Percentiles rank a stretch among this genome's conserved stretches.
Conservation (phyloP, 306 rosid genomes). For the Clitoria ternatea region DNA sequence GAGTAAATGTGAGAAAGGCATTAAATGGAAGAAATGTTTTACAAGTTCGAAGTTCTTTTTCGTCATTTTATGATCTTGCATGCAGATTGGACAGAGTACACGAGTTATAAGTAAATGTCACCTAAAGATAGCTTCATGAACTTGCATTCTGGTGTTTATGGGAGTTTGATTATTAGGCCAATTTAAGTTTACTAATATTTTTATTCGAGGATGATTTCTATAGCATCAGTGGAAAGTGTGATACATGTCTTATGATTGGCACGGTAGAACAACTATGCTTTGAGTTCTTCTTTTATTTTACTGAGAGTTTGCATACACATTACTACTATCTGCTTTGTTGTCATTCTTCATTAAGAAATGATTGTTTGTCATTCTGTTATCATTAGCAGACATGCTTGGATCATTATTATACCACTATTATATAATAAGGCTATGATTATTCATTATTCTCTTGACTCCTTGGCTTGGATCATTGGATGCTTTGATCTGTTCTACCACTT, state of each 20-base stretch:
- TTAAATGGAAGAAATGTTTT: neutral
- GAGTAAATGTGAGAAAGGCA: neutral
- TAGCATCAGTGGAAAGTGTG: neutral
- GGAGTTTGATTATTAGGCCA: neutral
- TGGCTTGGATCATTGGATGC: neutral
- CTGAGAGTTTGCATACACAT: slow-evolving; percentile 6
- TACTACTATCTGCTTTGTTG: neutral
- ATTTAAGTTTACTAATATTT: neutral
- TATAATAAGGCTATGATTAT: slow-evolving; percentile 12
- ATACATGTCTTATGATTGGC: neutral
- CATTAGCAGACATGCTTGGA: too few relatives aligned
- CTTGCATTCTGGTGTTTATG: neutral
- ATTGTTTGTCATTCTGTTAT: too few relatives aligned
- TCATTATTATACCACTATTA: slow-evolving; percentile 8
- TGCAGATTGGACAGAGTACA: neutral
- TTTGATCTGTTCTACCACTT: neutral
- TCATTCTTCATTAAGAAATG: slow-evolving; percentile 24
- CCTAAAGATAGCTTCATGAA: slow-evolving; percentile 11
- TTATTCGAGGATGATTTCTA: neutral
- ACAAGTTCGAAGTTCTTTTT: neutral
- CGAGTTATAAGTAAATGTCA: slow-evolving; percentile 3
- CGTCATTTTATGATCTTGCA: neutral
- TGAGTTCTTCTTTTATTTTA: neutral
- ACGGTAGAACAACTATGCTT: neutral
- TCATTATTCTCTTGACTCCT: slow-evolving; percentile 13